Evolutionary conservation across 495 filamentous ascomycete genomes (phyloP), one percentile per base, ranked within the genome.

Genomic region (Penicillium robsamsonii): DNA sequence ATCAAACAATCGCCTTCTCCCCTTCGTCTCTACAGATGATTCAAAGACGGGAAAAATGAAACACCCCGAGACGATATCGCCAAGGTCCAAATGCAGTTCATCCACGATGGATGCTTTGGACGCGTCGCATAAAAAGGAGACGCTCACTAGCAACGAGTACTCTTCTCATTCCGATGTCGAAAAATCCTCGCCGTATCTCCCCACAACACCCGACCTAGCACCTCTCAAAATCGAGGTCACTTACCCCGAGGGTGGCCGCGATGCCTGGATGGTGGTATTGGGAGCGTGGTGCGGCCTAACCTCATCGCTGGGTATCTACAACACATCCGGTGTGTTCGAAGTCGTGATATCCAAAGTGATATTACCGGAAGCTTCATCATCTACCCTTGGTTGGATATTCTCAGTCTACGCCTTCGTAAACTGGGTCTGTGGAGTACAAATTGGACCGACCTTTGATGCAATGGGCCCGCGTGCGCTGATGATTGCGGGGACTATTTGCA

Each of bases 351-450:
- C 56, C 78, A 83, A 62, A 55, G 51, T 57, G 25, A 82, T 87
- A 46, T 73, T 89, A 10, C 68, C 68, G 8, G 52, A 72, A 10
- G 74, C 80, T 43, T 69, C 69, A 12, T 67, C 79, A 8, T 78
- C 79, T 27, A 75, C 74, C 1, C 75, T 87, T 22, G 87, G 85
- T 33, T 90, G 85, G 86, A 85, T 90, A 50, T 89, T 89, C 61
- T 81, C 79, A 10, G 50, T 88, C 20, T 87, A 85, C 58, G 73
- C 77, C 7, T 86, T 87, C 55, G 64, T 89, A 15, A 69, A 70
- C 11, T 81, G 44, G 20, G 20, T 83, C 44, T 75, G 77, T 29
- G 77, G 79, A 0, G 62, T 81, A 33, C 71, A 76, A 51, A 49
- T 65, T 25, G 51, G 55, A 0, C 61, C 62, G 30, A 69, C 56